Conservation (phyloP, 1,284 basidiomycete species). For the Papiliotrema fonsecae region DNA sequence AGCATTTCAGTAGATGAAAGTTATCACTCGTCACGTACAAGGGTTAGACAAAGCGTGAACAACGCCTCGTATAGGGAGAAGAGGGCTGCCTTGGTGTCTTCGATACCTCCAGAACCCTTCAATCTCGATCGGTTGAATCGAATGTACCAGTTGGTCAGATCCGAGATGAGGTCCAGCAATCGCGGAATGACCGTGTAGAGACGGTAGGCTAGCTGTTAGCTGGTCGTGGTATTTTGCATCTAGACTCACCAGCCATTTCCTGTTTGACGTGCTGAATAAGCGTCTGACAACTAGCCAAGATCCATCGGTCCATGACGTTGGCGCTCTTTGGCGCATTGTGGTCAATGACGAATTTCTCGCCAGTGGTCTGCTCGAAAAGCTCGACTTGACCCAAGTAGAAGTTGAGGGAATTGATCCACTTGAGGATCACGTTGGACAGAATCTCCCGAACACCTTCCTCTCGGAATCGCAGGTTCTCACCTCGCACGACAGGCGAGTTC, state of each 20-base stretch:
- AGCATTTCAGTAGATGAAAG: neutral
- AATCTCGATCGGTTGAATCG: conserved; percentile 94
- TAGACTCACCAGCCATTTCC: conserved; percentile 74
- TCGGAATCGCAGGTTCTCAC: conserved; percentile 95
- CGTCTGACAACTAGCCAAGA: conserved; percentile 93
- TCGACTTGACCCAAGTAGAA: conserved; percentile 98
- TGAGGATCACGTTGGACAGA: conserved; percentile 86
- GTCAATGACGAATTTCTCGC: conserved; percentile 79
- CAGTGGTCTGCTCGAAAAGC: conserved; percentile 76
- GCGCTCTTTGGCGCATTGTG: conserved; percentile 74
- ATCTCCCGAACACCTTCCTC: conserved; percentile 98
- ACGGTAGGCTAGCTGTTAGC: conserved; percentile 61
- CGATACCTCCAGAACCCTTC: conserved; percentile 89
- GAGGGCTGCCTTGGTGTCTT: conserved; percentile 83
- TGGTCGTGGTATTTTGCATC: neutral
- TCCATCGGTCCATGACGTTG: conserved; percentile 99
- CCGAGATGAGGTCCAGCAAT: conserved; percentile 85
- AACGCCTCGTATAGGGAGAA: conserved; percentile 96
- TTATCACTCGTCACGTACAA: conserved; percentile 56
- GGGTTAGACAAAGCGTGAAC: conserved; percentile 88
- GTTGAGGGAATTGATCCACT: conserved; percentile 99
- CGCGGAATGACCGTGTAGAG: conserved; percentile 98
- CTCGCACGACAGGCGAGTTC: conserved; percentile 97
- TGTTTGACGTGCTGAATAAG: conserved; percentile 85
- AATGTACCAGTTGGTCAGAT: conserved; percentile 99